Conservation (phyloP, 108 stramenopile species). For the Pseudonitzschia multiseries region DNA sequence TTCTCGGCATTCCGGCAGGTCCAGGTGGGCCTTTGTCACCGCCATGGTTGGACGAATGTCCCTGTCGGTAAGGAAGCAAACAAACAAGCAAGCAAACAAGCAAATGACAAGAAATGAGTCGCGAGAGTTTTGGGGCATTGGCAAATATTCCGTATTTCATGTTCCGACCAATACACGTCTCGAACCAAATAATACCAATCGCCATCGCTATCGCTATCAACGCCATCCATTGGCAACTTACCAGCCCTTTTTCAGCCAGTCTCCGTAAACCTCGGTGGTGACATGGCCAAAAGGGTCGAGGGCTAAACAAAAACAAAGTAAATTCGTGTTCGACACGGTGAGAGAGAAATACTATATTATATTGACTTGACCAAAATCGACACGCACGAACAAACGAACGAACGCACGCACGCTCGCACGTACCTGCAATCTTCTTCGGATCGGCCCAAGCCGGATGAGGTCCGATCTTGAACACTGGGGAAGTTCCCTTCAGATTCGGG, state of each 20-base stretch:
- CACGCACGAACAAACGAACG: too few species aligned
- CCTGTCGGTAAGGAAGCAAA: neutral
- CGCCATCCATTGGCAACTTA: slow-evolving; percentile 8
- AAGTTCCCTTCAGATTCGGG: slow-evolving; percentile 88
- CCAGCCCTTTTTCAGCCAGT: slow-evolving; percentile 95
- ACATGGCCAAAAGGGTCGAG: slow-evolving; percentile 98
- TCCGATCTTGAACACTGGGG: slow-evolving; percentile 94
- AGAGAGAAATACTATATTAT: neutral
- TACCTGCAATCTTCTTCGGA: slow-evolving; percentile 86
- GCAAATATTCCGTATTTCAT: too few species aligned
- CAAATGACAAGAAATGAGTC: slow-evolving; percentile 1
- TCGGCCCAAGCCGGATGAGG: slow-evolving; percentile 93
- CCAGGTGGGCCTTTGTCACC: slow-evolving; percentile 99
- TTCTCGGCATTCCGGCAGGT: slow-evolving; percentile 95
- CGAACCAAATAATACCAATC: too few species aligned
- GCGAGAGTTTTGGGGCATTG: too few species aligned
- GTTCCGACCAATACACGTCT: too few species aligned
- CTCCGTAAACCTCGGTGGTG: slow-evolving; percentile 70
- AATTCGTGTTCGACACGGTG: neutral
- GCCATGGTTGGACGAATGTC: slow-evolving; percentile 99
- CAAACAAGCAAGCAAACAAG: neutral
- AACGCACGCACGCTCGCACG: too few species aligned
- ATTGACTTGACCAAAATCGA: too few species aligned
- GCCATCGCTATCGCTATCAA: too few species aligned
- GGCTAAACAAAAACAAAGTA: slow-evolving; percentile 20